Conservation (phyloP, 441 rosid genomes). For the Populus hybrid region DNA sequence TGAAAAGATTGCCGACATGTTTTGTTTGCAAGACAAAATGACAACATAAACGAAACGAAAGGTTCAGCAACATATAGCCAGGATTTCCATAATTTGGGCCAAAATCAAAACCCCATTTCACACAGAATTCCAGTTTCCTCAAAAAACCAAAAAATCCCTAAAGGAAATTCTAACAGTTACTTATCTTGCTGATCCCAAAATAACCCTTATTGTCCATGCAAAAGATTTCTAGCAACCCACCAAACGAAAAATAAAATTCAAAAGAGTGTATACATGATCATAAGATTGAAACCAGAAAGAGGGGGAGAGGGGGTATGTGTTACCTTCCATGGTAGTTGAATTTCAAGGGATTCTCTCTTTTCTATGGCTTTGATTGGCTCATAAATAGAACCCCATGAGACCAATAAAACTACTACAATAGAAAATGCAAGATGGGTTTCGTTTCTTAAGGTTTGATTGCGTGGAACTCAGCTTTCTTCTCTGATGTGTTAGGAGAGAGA, state of each 20-base stretch:
- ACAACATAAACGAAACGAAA: background rate
- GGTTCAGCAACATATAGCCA: background rate
- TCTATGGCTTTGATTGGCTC: slow-evolving; percentile 15
- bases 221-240: background rate
- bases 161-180: slow-evolving; percentile 2
- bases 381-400: slow-evolving; percentile 23
- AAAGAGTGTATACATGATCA: slow-evolving; percentile 14
- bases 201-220: background rate
- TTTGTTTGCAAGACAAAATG: no score
- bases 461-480: background rate
- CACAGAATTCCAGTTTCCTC: slow-evolving; percentile 9
- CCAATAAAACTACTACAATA: background rate
- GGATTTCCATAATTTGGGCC: background rate
- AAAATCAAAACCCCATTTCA: slow-evolving; percentile 5
- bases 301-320: background rate
- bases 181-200: background rate
- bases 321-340: slow-evolving; percentile 38
- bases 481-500: background rate
- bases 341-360: background rate
- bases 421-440: slow-evolving; percentile 4
- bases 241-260: background rate
- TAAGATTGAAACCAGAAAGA: slow-evolving; percentile 2
- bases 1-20: background rate
- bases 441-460: background rate
- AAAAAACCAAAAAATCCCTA: slow-evolving; percentile 3